Percentiles rank a stretch among this genome's conserved stretches.
These are phyloP conservation scores for Rhizoctonia solani DNA, from an alignment of 1,284 basidiomycete species.

Conservation along the genomic window DNA sequence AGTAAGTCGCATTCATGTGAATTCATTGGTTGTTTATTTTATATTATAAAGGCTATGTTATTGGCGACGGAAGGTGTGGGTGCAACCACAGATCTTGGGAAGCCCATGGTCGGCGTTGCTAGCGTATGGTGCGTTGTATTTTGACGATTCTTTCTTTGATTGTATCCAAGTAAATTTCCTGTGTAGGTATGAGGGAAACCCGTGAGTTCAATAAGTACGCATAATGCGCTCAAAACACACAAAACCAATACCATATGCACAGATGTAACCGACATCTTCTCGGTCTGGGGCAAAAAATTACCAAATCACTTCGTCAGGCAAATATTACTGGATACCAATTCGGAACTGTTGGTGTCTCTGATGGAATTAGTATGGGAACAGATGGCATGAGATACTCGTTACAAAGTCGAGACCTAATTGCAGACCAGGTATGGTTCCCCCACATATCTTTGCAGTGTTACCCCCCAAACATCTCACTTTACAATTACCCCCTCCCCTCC, in stretches of 20 bases:
- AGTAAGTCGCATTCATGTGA: conserved; percentile 51
- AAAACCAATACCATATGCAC: conserved; percentile 9
- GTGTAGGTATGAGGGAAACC: conserved; percentile 86
- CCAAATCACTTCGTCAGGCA: conserved; percentile 71
- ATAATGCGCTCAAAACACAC: background rate
- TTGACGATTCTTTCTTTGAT: background rate
- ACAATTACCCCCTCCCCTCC: background rate
- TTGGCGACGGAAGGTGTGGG: conserved; percentile 92
- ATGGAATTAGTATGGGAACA: conserved; percentile 98
- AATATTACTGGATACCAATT: conserved; percentile 95
- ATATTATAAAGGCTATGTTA: conserved; percentile 79
- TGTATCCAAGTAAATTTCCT: conserved; percentile 39
- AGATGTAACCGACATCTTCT: conserved; percentile 94
- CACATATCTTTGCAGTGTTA: too few species aligned
- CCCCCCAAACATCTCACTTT: background rate
- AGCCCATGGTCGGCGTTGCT: conserved; percentile 94
- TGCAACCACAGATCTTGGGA: conserved; percentile 79
- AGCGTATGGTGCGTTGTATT: conserved; percentile 83
- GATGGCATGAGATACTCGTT: conserved; percentile 92
- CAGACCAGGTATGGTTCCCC: conserved; percentile 61
- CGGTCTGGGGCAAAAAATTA: conserved; percentile 84
- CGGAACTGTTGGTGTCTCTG: conserved; percentile 95
- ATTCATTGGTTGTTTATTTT: background rate
- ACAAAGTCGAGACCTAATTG: conserved; percentile 95
- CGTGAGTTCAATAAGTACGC: conserved; percentile 55